Evolutionary conservation across 352 stramenopile species (phyloP).

Genomic region (Globisporangium spinosum): DNA sequence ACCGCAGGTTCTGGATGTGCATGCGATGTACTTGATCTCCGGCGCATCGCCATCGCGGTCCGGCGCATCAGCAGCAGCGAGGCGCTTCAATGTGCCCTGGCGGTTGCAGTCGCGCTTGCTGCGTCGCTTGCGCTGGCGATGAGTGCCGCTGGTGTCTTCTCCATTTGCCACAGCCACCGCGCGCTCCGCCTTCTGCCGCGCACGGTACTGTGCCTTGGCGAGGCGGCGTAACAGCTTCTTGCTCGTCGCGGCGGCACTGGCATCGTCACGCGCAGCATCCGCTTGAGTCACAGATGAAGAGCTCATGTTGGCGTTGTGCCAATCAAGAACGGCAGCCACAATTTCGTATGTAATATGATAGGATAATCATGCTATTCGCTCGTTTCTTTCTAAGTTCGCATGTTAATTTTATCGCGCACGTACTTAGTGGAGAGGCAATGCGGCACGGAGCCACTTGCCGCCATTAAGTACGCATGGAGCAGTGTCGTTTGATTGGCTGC

Average conservation of each 20-base stretch:
- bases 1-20: conserved; percentile 28
- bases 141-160: not conserved
- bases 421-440: not conserved
- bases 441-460: no score
- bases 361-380: not conserved
- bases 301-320: not conserved
- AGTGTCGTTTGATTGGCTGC: conserved; percentile 7
- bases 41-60: conserved; percentile 11
- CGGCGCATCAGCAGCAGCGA: not conserved
- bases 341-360: not conserved
- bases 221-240: conserved; percentile 54
- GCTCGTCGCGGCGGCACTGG: conserved; percentile 15
- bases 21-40: conserved; percentile 24
- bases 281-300: not conserved
- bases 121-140: conserved; percentile 36
- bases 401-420: not conserved
- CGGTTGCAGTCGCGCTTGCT: conserved; percentile 31
- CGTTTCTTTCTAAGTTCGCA: not conserved
- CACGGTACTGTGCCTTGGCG: conserved; percentile 34
- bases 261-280: not conserved
- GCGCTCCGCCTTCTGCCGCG: conserved; percentile 32
- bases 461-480: not conserved
- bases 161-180: conserved; percentile 14
- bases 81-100: conserved; percentile 7
- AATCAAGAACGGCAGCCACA: not conserved